Conservation (phyloP, 164 flowering plant species). For the Aristolochia californica region DNA sequence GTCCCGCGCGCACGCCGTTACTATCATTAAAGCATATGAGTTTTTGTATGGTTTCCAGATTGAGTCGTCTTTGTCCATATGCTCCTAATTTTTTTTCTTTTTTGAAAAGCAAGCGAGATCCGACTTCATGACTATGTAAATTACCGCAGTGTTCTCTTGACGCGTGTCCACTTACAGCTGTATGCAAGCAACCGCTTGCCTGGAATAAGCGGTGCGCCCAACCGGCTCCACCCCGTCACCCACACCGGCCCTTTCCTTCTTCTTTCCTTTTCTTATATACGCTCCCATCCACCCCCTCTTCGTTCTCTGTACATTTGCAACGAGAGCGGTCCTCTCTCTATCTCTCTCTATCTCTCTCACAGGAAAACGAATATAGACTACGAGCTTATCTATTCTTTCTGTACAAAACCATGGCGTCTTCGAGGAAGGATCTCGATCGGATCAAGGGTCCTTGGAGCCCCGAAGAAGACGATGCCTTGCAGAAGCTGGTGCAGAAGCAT, state of each 20-base stretch:
- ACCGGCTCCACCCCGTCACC: slow-evolving; percentile 4
- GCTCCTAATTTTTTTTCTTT: too few relatives aligned
- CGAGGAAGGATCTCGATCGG: slow-evolving; percentile 50
- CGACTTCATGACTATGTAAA: neutral
- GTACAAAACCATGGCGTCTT: neutral
- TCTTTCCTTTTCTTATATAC: neutral
- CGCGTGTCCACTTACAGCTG: slow-evolving; percentile 38
- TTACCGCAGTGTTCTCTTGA: slow-evolving; percentile 6
- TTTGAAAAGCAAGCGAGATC: neutral
- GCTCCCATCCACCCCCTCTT: neutral
- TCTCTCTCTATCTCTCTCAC: neutral
- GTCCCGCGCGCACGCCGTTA: too few relatives aligned
- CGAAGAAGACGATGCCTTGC: slow-evolving; percentile 70
- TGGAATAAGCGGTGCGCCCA: slow-evolving; percentile 29
- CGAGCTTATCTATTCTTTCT: neutral
- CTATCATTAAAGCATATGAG: too few relatives aligned
- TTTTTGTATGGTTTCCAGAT: too few relatives aligned
- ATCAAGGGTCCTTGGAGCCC: slow-evolving; percentile 98
- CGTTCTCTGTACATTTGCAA: neutral
- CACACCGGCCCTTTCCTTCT: slow-evolving; percentile 1
- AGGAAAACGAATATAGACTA: neutral
- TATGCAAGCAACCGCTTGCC: slow-evolving; percentile 17
- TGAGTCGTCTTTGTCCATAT: too few relatives aligned
- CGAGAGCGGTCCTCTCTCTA: neutral
- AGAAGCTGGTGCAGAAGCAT: slow-evolving; percentile 49